phyloP scores from a whole-genome alignment of 176 grass and related monocot genomes.

The Pharus latifolius region DNA sequence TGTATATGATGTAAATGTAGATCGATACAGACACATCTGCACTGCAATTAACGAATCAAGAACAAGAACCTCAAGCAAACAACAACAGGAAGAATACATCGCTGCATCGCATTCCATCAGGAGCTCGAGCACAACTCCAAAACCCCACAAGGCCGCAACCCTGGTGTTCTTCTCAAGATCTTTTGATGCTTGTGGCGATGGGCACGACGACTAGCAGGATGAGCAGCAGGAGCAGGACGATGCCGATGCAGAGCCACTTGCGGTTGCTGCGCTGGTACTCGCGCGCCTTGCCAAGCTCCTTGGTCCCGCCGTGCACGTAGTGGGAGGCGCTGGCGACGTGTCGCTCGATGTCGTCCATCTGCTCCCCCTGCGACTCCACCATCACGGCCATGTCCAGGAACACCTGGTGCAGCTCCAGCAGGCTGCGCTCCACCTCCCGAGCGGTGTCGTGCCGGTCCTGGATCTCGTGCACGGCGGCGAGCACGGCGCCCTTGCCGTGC shows the following conservation, averaged over 20 bases:
- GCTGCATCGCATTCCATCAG: too few relatives aligned
- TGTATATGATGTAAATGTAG: constrained; percentile 33
- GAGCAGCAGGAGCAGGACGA: constrained; percentile 64
- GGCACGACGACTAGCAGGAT: constrained; percentile 66
- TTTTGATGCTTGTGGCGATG: constrained; percentile 55
- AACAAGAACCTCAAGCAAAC: constrained; percentile 24
- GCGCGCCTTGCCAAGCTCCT: constrained; percentile 62
- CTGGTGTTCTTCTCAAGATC: constrained; percentile 21
- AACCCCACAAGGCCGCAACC: not conserved
- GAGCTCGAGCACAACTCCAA: constrained; percentile 37
- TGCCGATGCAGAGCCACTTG: constrained; percentile 79
- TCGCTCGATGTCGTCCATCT: constrained; percentile 65
- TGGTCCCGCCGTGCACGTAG: constrained; percentile 70
- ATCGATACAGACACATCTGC: constrained; percentile 17
- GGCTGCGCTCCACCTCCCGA: constrained; percentile 63
- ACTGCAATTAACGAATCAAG: constrained; percentile 8
- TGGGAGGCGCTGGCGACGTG: constrained; percentile 60
- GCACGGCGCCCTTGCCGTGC: constrained; percentile 66
- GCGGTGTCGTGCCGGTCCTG: constrained; percentile 70
- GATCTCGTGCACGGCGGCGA: constrained; percentile 74
- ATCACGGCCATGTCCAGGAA: constrained; percentile 90
- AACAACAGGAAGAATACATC: too few relatives aligned
- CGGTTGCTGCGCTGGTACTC: constrained; percentile 78
- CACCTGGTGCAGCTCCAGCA: constrained; percentile 92
- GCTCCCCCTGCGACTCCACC: constrained; percentile 75